Percentiles rank a stretch among this genome's conserved stretches.
Conservation (phyloP, 805 yeast species). For the Hanseniaspora thailandica region DNA sequence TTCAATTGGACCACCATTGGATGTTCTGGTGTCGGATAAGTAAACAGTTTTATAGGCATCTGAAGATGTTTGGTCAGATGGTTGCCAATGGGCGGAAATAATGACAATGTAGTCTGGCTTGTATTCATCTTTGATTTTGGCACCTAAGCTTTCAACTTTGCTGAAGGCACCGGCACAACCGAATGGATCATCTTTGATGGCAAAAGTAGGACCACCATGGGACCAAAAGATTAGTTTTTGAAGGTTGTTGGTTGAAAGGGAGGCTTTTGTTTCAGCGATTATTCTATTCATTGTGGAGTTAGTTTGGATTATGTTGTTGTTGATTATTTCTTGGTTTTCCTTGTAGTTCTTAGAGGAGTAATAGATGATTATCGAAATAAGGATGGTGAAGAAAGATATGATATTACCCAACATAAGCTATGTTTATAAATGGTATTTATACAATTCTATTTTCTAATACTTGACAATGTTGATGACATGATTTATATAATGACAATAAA, state of each 20-base stretch:
- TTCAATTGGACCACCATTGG: constrained; percentile 23
- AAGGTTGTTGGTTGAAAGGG: background rate
- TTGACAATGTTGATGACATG: background rate
- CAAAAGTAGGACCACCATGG: constrained; percentile 79
- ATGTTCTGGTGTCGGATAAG: constrained; percentile 12
- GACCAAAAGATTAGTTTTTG: constrained; percentile 55
- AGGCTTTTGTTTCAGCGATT: background rate
- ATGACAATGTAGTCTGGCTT: constrained; percentile 57
- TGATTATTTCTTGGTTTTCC: background rate
- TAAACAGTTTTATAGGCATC: constrained; percentile 2
- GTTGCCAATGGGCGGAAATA: constrained; percentile 74
- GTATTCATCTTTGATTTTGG: constrained; percentile 34
- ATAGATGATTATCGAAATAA: background rate
- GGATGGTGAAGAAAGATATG: background rate
- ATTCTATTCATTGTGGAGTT: background rate
- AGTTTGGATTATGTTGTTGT: no score
- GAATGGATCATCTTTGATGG: constrained; percentile 40
- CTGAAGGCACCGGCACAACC: constrained; percentile 52
- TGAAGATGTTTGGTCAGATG: constrained; percentile 29
- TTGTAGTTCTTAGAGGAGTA: background rate
- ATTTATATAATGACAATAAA: no score
- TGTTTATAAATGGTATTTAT: background rate
- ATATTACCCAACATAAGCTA: background rate
- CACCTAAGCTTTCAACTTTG: constrained; percentile 40
- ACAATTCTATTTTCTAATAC: no score